Conservation (phyloP, 2,329 filamentous ascomycete genomes). For the Ophiostoma piceae region DNA sequence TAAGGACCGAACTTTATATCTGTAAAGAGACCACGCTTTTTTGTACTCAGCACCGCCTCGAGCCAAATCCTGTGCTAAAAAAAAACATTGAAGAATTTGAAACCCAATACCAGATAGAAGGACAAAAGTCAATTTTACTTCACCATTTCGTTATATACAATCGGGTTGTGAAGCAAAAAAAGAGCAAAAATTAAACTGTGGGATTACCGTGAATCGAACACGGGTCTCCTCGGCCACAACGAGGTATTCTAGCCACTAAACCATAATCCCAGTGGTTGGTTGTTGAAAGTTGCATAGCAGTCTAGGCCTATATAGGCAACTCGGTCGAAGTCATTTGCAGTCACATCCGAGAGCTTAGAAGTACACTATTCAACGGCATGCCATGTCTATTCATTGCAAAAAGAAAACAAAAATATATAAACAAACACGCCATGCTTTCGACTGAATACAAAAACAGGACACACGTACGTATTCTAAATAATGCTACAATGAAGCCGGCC, state of each 20-base stretch:
- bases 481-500: not conserved
- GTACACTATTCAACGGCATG: not conserved
- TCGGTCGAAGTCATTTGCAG: not conserved
- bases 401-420: not conserved
- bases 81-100: too few relatives aligned
- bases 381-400: not conserved
- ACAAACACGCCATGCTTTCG: constrained; percentile 10
- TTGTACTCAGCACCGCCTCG: too few relatives aligned
- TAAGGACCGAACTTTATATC: too few relatives aligned
- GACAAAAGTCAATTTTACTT: too few relatives aligned
- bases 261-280: constrained; percentile 23
- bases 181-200: constrained; percentile 14
- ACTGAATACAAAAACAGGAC: constrained; percentile 11
- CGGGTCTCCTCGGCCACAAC: constrained; percentile 29
- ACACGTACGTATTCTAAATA: not conserved
- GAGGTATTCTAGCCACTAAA: constrained; percentile 29
- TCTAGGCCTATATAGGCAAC: not conserved
- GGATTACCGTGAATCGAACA: constrained; percentile 29
- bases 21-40: too few relatives aligned
- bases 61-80: too few relatives aligned
- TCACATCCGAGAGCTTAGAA: too few relatives aligned
- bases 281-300: not conserved
- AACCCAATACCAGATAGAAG: too few relatives aligned
- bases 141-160: too few relatives aligned
- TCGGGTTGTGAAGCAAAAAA: not conserved